Percentiles rank a stretch among this genome's conserved stretches.
Conservation (phyloP, 169 alveolate species). For the Plasmodium coatneyi region DNA sequence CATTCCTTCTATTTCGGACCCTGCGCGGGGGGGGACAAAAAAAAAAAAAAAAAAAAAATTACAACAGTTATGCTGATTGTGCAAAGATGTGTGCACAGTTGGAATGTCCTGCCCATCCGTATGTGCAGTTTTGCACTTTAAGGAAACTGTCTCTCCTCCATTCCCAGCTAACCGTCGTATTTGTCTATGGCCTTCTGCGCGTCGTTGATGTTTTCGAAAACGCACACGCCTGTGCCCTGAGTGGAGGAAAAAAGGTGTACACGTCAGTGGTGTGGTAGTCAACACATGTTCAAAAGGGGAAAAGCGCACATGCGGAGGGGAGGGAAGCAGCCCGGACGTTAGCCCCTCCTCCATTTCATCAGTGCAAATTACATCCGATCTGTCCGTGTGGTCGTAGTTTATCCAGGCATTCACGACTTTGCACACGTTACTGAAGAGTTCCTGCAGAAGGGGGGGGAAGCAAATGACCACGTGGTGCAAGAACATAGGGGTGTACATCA, state of each 20-base stretch:
- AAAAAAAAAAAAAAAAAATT: slow-evolving; percentile 17
- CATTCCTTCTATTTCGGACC: slow-evolving; percentile 66
- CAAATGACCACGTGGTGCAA: neutral
- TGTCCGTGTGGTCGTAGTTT: slow-evolving; percentile 73
- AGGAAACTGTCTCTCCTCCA: neutral
- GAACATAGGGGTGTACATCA: no score
- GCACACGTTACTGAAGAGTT: slow-evolving; percentile 62
- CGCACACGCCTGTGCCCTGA: slow-evolving; percentile 73
- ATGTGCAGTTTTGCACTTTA: neutral
- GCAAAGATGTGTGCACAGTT: slow-evolving; percentile 6
- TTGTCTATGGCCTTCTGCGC: slow-evolving; percentile 74
- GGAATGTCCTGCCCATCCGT: neutral
- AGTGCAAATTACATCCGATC: slow-evolving; percentile 67
- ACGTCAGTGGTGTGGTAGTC: neutral
- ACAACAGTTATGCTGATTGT: neutral
- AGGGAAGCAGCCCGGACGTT: neutral
- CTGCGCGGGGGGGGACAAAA: neutral
- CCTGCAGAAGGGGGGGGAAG: neutral
- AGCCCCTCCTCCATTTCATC: neutral
- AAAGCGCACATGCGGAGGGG: neutral
- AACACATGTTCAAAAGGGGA: neutral
- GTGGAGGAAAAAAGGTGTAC: neutral
- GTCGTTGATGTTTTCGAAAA: slow-evolving; percentile 65
- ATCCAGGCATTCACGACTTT: slow-evolving; percentile 74
- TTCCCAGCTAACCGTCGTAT: slow-evolving; percentile 53